A percentile compares a stretch with the other conserved stretches of the same genome.
Evolutionary conservation across 2,329 filamentous ascomycete species (phyloP).

Genomic region (Microdochium trichocladiopsis): DNA sequence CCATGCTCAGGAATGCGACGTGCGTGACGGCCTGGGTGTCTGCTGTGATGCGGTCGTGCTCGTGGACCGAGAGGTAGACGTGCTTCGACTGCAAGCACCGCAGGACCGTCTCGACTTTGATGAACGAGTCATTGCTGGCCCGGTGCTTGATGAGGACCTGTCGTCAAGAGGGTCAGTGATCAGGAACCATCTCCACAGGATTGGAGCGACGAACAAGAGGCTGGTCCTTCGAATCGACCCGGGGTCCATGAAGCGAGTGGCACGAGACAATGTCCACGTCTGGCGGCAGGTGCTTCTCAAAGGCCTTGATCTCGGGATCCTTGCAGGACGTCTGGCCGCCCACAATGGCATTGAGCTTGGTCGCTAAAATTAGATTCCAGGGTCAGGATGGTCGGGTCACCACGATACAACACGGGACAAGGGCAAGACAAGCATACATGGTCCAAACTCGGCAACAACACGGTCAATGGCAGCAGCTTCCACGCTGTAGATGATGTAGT

Average conservation of each 20-base stretch:
- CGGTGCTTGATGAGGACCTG: conserved; percentile 85
- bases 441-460: conserved; percentile 83
- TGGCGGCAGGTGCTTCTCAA: conserved; percentile 77
- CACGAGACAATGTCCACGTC: conserved; percentile 94
- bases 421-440: conserved; percentile 58
- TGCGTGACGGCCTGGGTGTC: conserved; percentile 98
- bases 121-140: conserved; percentile 67
- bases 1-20: conserved; percentile 95
- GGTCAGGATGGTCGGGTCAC: conserved; percentile 1
- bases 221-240: conserved; percentile 80
- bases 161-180: conserved; percentile 2
- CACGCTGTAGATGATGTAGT: conserved; percentile 98
- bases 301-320: conserved; percentile 88
- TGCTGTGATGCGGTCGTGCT: conserved; percentile 95
- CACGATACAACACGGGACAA: conserved; percentile 7
- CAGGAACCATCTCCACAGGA: neutral
- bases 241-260: conserved; percentile 92
- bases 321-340: conserved; percentile 98
- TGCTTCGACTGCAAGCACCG: conserved; percentile 78
- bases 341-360: conserved; percentile 90
- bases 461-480: conserved; percentile 85
- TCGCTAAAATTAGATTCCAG: conserved; percentile 51
- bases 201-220: conserved; percentile 58
- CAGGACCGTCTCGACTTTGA: conserved; percentile 74
- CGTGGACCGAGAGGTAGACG: conserved; percentile 77